Base-by-base conservation (phyloP, 352 stramenopile genomes). In the Phytopythium aichiense region DNA sequence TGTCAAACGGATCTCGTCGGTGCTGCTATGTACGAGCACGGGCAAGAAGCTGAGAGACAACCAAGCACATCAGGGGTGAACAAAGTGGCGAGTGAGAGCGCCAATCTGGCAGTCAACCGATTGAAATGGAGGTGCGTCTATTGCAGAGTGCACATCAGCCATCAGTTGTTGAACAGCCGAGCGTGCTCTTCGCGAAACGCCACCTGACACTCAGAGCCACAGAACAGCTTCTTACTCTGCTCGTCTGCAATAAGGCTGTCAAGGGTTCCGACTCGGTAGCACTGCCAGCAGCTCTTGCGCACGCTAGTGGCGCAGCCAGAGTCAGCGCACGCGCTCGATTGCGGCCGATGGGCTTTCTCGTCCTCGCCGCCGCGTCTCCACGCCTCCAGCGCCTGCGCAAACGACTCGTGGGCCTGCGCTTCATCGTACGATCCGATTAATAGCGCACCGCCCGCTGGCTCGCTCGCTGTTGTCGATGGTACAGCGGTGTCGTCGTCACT, bases 281-380 rank as follows among this genome's bases (percentile, higher is more conserved):
- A 95, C 38, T 95, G 84, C 86, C 86, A 95, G 54, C 84, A 95
- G 61, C 82, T 87, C 62, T 83, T 85, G 25, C 76, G 75, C 37
- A 78, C 66, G 8, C 60, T 70, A 13, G 79, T 72, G 0, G 62
- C 56, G 18, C 73, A 79, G 3, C 73, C 67, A 49, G 75, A 83
- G 53, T 94, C 85, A 4, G 23, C 38, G 23, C 35, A 37, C 23
- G 33, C 37, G 22, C 54, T 15, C 18, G 22, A 38, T 30, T 16
- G 33, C 15, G 37, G 54, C 1, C 54, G 54, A 18, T 1, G 25
- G 25, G 28, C 11, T 11, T 56, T n/a, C n/a, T n/a, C 54, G 22
- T 25, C 20, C 7, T 53, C 49, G 15, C 58, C 66, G 46, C 64
- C 74, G 12, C 45, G 70, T 25, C 85, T 67, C 86, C 86, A 95